Percentiles rank a stretch among this genome's conserved stretches.
These are phyloP conservation scores for Pleurotus eryngii DNA, from an alignment of 768 basidiomycete genomes.

Conservation along the genomic window DNA sequence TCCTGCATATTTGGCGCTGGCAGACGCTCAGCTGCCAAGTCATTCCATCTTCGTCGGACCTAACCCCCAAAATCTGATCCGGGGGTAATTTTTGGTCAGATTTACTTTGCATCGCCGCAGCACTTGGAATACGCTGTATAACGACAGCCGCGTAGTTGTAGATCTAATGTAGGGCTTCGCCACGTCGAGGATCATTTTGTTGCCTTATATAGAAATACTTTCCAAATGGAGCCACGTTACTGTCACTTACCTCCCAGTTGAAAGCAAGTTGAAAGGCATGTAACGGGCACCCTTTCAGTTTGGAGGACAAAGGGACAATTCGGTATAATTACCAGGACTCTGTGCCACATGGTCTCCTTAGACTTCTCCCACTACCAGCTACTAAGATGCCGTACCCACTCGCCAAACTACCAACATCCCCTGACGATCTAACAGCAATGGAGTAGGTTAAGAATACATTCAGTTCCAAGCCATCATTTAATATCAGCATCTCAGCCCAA, in stretches of 20 bases:
- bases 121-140: neutral
- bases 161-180: too few species aligned
- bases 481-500: neutral
- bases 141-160: neutral
- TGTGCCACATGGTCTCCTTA: neutral
- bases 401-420: neutral
- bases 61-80: neutral
- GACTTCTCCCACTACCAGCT: neutral
- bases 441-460: neutral
- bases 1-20: neutral
- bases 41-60: neutral
- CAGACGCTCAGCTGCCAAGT: neutral
- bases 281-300: neutral
- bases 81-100: too few species aligned
- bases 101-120: too few species aligned
- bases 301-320: neutral
- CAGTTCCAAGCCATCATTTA: neutral
- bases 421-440: neutral
- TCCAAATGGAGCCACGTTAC: too few species aligned
- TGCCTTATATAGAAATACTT: too few species aligned
- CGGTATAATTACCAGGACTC: neutral
- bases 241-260: neutral
- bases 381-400: constrained; percentile 1
- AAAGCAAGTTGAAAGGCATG: neutral
- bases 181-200: too few species aligned